Conservation (phyloP, 2,329 filamentous ascomycete genomes). For the Microdochium trichocladiopsis region DNA sequence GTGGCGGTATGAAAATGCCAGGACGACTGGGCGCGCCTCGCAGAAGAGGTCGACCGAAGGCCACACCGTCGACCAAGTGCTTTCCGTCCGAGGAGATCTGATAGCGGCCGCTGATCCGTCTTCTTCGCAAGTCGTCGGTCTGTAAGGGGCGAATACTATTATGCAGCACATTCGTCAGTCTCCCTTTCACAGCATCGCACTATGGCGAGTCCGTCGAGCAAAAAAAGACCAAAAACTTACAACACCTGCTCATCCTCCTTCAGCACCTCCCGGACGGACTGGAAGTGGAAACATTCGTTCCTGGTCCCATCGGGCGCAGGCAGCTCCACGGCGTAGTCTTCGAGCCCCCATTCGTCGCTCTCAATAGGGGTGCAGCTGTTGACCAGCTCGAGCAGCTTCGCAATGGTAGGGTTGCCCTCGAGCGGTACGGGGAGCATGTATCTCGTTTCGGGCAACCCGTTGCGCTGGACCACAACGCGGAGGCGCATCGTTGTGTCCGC, state of each 20-base stretch:
- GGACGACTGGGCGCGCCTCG: constrained; percentile 55
- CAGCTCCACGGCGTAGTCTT: constrained; percentile 84
- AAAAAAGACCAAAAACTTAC: constrained; percentile 39
- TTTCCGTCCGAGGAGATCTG: constrained; percentile 75
- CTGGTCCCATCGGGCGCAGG: constrained; percentile 42
- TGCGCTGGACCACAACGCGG: constrained; percentile 64
- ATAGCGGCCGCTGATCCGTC: constrained; percentile 67
- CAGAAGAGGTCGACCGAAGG: constrained; percentile 71
- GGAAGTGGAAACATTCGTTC: constrained; percentile 87
- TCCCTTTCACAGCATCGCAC: too few species aligned
- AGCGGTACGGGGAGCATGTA: constrained; percentile 63
- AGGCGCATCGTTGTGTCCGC: constrained; percentile 54
- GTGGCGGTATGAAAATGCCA: constrained; percentile 61
- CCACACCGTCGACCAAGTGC: constrained; percentile 77
- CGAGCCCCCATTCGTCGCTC: constrained; percentile 73
- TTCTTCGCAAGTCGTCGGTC: constrained; percentile 64
- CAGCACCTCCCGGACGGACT: constrained; percentile 60
- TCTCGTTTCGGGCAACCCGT: constrained; percentile 64
- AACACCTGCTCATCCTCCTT: constrained; percentile 79
- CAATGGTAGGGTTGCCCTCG: constrained; percentile 58
- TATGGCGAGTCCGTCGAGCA: neutral
- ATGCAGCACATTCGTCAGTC: neutral
- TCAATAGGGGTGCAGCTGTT: constrained; percentile 79
- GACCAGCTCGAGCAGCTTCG: constrained; percentile 69
- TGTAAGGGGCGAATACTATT: constrained; percentile 70